Evolutionary conservation across 2,329 filamentous ascomycete species (phyloP).

Genomic region (Microthyrium microscopicum): DNA sequence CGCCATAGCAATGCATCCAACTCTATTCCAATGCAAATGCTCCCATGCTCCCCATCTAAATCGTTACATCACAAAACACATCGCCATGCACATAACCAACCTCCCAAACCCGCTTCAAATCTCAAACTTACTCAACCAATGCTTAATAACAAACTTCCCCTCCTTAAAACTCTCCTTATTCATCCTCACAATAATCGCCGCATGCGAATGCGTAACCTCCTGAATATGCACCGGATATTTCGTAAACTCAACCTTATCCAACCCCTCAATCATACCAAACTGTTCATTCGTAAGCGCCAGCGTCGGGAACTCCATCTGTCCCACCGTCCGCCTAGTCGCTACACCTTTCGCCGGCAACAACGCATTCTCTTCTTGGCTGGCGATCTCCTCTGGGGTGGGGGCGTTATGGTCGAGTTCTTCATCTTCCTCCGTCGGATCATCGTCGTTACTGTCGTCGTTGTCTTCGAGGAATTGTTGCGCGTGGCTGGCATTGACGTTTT

Average conservation of each 20-base stretch:
- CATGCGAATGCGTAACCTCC: conserved; percentile 66
- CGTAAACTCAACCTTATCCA: conserved; percentile 46
- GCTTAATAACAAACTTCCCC: conserved; percentile 58
- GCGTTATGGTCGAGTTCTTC: neutral
- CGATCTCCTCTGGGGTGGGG: neutral
- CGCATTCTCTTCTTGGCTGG: neutral
- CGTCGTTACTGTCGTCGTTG: conserved; percentile 15
- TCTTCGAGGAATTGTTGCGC: conserved; percentile 53
- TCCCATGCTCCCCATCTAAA: too few species aligned
- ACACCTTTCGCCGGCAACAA: neutral
- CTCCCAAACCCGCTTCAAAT: conserved; percentile 28
- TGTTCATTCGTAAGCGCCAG: conserved; percentile 66
- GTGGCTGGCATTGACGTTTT: conserved; percentile 52
- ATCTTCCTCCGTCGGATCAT: conserved; percentile 13
- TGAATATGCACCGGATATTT: conserved; percentile 57
- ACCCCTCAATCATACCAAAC: conserved; percentile 65
- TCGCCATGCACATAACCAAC: too few species aligned
- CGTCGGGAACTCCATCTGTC: conserved; percentile 40
- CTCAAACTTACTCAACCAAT: conserved; percentile 66
- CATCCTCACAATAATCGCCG: conserved; percentile 70
- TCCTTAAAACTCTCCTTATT: conserved; percentile 54
- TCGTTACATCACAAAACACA: too few species aligned
- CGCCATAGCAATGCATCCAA: too few species aligned
- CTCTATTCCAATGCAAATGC: too few species aligned
- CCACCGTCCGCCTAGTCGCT: too few species aligned